Conservation (phyloP, 2,329 filamentous ascomycete species). For the Zopfia rhizophila region DNA sequence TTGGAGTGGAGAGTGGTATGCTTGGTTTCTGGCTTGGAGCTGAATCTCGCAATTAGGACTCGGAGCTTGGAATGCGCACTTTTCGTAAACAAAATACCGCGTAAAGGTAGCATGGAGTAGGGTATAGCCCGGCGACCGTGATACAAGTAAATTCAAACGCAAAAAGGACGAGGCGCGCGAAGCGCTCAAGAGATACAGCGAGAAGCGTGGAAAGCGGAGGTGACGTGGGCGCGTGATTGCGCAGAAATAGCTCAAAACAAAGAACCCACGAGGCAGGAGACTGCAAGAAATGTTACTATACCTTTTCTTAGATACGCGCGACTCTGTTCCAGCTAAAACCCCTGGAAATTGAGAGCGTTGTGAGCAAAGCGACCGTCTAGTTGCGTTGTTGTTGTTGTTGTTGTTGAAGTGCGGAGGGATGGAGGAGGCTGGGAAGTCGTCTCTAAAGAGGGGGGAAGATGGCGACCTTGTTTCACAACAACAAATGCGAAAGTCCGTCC, state of each 20-base stretch:
- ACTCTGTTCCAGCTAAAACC: slow-evolving; percentile 15
- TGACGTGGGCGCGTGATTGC: slow-evolving; percentile 11
- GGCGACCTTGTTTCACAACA: slow-evolving; percentile 28
- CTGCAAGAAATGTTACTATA: slow-evolving; percentile 1
- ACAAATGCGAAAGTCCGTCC: slow-evolving; percentile 21
- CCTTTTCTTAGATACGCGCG: slow-evolving; percentile 18
- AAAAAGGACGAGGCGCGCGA: slow-evolving; percentile 5
- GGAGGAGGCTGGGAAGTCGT: slow-evolving; percentile 1
- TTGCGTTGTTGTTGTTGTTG: slow-evolving; percentile 21
- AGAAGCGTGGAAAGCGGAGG: background rate
- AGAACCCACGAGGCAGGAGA: slow-evolving; percentile 1
- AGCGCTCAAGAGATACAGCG: slow-evolving; percentile 13
- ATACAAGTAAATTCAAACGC: background rate
- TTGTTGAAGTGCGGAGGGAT: slow-evolving; percentile 14
- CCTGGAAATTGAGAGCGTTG: slow-evolving; percentile 2
- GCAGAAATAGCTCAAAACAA: slow-evolving; percentile 7
- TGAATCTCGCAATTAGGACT: slow-evolving; percentile 8
- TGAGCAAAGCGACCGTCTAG: slow-evolving; percentile 18
- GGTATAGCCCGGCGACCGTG: slow-evolving; percentile 8
- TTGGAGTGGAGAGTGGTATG: slow-evolving; percentile 5
- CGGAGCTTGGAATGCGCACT: background rate
- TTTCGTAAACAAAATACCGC: background rate
- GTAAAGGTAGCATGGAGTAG: background rate
- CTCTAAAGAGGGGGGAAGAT: slow-evolving; percentile 9
- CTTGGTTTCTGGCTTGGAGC: slow-evolving; percentile 5